Percentiles rank a stretch among this genome's conserved stretches.
Conservation (phyloP, 495 filamentous ascomycete genomes). For the Hypomontagnella submonticulosa region DNA sequence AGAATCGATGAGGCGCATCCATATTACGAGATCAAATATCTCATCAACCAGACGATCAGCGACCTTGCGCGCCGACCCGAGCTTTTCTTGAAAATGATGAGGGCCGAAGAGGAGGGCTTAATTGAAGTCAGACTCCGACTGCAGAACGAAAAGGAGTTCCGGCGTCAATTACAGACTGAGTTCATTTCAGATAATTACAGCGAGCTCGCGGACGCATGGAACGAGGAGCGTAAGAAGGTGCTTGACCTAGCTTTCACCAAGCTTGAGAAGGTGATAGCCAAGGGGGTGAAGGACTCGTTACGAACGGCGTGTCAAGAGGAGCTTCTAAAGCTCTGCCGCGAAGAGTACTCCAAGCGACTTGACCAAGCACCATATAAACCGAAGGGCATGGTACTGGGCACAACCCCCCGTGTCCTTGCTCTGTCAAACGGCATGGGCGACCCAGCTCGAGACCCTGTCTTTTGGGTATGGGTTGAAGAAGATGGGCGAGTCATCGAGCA, state of each 20-base stretch:
- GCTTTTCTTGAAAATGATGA: constrained; percentile 93
- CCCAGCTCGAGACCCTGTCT: constrained; percentile 78
- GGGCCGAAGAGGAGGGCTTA: constrained; percentile 91
- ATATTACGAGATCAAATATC: constrained; percentile 98
- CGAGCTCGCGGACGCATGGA: constrained; percentile 95
- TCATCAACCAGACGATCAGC: constrained; percentile 82
- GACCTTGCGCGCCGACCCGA: constrained; percentile 86
- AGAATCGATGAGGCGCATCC: constrained; percentile 95
- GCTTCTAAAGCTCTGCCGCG: constrained; percentile 81
- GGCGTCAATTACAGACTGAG: constrained; percentile 76
- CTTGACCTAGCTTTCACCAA: constrained; percentile 83
- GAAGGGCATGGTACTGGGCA: constrained; percentile 90
- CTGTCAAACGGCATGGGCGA: constrained; percentile 85
- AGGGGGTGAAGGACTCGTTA: constrained; percentile 92
- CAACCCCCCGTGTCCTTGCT: constrained; percentile 84
- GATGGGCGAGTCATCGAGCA: constrained; percentile 88
- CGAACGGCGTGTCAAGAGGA: constrained; percentile 91
- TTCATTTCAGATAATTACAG: constrained; percentile 95
- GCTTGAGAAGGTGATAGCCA: constrained; percentile 83
- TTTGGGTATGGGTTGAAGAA: constrained; percentile 93
- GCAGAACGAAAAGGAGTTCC: constrained; percentile 78
- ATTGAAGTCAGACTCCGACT: constrained; percentile 84
- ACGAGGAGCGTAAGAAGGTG: constrained; percentile 82
- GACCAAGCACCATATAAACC: constrained; percentile 97
- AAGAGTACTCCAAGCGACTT: constrained; percentile 84